Conservation (phyloP, 768 basidiomycete species). For the Clavaria fumosa region DNA sequence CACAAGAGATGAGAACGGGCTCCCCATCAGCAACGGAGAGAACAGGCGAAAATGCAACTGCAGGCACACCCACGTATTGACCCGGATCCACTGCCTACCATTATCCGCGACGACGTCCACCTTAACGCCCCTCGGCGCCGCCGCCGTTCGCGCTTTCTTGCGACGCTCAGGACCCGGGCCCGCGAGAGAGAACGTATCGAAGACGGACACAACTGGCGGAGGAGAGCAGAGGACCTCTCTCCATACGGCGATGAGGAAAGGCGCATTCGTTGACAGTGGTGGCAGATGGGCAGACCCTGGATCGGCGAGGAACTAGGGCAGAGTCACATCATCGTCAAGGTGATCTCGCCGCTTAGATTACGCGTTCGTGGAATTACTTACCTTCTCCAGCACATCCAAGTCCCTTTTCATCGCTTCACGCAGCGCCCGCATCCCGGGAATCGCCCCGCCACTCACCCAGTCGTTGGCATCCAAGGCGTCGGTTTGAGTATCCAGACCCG, state of each 20-base stretch:
- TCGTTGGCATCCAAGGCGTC: conserved; percentile 24
- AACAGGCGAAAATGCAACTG: background rate
- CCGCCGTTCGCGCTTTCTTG: conserved; percentile 11
- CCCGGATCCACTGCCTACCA: conserved; percentile 65
- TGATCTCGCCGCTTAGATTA: conserved; percentile 7
- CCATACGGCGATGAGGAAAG: conserved; percentile 73
- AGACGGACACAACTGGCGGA: conserved; percentile 40
- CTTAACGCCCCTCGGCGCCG: conserved; percentile 33
- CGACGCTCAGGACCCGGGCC: conserved; percentile 8
- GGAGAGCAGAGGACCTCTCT: conserved; percentile 53
- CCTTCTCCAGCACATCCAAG: conserved; percentile 30
- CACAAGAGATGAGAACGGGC: background rate
- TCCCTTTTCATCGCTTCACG: conserved; percentile 31
- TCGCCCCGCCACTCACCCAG: conserved; percentile 27
- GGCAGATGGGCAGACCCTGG: conserved; percentile 30
- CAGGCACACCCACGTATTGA: conserved; percentile 59
- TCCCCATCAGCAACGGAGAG: too few species aligned
- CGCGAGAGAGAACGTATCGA: conserved; percentile 31
- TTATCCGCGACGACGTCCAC: conserved; percentile 70
- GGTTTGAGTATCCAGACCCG: conserved; percentile 22
- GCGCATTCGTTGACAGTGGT: conserved; percentile 58
- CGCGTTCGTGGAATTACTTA: conserved; percentile 8
- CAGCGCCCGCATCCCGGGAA: conserved; percentile 32
- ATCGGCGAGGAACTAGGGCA: conserved; percentile 49
- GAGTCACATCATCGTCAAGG: conserved; percentile 9